phyloP scores from a whole-genome alignment of 1,284 basidiomycete species.

The Marasmius oreades region DNA sequence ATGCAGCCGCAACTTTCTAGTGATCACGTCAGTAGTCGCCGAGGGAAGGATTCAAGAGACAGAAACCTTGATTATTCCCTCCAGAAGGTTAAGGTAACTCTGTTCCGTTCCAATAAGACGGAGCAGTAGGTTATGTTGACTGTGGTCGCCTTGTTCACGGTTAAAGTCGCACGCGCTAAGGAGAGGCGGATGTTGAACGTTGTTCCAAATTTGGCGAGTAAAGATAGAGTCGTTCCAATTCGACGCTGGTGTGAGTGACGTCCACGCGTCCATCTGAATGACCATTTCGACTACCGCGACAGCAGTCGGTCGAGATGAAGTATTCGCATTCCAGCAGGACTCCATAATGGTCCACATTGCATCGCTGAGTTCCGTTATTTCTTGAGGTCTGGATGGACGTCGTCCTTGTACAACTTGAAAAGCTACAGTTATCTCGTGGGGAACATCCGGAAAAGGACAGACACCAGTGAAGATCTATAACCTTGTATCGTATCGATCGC shows the following conservation, averaged over 20 bases:
- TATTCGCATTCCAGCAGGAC: conserved; percentile 10
- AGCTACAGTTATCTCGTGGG: conserved; percentile 12
- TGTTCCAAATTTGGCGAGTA: not conserved
- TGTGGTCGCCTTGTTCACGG: no score
- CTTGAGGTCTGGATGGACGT: conserved; percentile 3
- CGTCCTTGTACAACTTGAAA: conserved; percentile 6
- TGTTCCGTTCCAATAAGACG: no score
- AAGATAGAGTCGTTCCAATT: not conserved
- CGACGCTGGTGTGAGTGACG: not conserved
- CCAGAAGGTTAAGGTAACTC: no score
- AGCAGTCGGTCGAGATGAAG: conserved; percentile 8
- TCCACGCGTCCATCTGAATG: not conserved
- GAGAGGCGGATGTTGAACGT: not conserved
- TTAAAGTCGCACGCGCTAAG: no score
- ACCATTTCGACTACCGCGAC: not conserved
- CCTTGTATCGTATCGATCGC: no score
- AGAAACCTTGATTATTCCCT: no score
- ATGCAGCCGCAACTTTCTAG: no score
- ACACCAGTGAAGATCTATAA: conserved; percentile 15
- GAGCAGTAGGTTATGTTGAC: no score
- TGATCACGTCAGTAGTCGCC: no score
- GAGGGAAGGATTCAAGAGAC: no score
- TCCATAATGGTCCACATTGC: conserved; percentile 13
- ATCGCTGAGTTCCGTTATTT: conserved; percentile 1
- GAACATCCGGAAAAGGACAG: conserved; percentile 15